A percentile compares a stretch with the other conserved stretches of the same genome.
Conservation (phyloP, 2,329 filamentous ascomycete species). For the Aaosphaeria pasadenensis region DNA sequence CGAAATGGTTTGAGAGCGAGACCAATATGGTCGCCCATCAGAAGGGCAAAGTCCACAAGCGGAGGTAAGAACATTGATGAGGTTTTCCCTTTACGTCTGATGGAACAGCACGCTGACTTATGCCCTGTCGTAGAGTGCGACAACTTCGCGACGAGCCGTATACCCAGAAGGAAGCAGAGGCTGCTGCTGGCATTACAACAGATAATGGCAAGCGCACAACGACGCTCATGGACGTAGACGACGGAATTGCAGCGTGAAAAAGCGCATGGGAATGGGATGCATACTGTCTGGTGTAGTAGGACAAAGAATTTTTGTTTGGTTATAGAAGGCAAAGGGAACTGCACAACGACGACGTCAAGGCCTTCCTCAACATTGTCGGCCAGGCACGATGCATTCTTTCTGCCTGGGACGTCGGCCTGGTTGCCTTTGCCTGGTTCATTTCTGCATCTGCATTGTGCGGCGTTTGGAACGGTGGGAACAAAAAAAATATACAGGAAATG, state of each 20-base stretch:
- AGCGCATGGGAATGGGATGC: too few species aligned
- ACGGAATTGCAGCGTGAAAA: too few species aligned
- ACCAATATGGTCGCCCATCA: constrained; percentile 70
- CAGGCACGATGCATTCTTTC: not conserved
- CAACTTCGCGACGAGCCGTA: constrained; percentile 81
- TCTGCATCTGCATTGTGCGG: constrained; percentile 25
- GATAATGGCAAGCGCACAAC: constrained; percentile 59
- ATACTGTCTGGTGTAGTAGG: too few species aligned
- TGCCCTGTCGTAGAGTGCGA: constrained; percentile 61
- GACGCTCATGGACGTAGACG: constrained; percentile 33
- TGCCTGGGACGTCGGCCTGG: constrained; percentile 3
- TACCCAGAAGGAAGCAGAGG: constrained; percentile 81
- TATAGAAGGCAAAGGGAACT: too few species aligned
- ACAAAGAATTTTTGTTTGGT: too few species aligned
- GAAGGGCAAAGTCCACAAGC: constrained; percentile 90
- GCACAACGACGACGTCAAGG: too few species aligned
- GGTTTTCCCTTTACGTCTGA: not conserved
- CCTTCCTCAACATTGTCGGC: not conserved
- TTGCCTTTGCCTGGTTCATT: constrained; percentile 4
- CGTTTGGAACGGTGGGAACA: constrained; percentile 22
- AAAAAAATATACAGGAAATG: constrained; percentile 19
- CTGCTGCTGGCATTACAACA: constrained; percentile 67
- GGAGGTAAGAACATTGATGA: constrained; percentile 57
- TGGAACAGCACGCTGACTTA: not conserved
- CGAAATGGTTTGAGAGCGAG: constrained; percentile 93